A percentile compares a stretch with the other conserved stretches of the same genome.
Conservation (phyloP, 1,284 basidiomycete genomes). For the Puccinia sorghi region DNA sequence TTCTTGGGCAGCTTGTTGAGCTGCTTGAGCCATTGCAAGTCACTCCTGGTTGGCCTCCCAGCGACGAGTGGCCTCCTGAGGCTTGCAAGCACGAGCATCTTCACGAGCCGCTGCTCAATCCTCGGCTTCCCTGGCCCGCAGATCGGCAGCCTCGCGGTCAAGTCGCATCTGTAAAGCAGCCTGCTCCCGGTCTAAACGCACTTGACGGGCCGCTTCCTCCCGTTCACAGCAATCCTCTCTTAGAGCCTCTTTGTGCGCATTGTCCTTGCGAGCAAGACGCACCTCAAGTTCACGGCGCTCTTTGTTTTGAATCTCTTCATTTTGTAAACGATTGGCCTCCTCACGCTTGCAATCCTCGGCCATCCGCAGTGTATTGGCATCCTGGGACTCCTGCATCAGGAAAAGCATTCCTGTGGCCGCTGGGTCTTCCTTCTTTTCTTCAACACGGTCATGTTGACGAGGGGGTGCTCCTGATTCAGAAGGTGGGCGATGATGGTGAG, state of each 20-base stretch:
- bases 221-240: not conserved
- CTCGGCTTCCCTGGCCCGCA: too few species aligned
- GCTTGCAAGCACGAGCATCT: not conserved
- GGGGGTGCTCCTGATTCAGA: not conserved
- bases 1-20: too few species aligned
- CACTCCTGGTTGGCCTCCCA: not conserved
- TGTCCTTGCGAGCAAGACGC: not conserved
- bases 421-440: not conserved
- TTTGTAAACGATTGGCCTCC: too few species aligned
- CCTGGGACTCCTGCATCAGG: not conserved
- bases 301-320: not conserved
- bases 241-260: not conserved
- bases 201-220: not conserved
- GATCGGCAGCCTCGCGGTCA: not conserved
- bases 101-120: not conserved
- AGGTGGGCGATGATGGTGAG: not conserved
- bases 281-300: not conserved
- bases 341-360: too few species aligned
- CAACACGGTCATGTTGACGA: not conserved
- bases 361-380: too few species aligned
- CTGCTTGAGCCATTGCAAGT: not conserved
- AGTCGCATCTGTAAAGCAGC: not conserved
- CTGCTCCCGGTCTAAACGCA: not conserved
- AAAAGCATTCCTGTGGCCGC: not conserved
- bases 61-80: not conserved